phyloP scores from a whole-genome alignment of 2,329 filamentous ascomycete species.

The Didymella pomorum region DNA sequence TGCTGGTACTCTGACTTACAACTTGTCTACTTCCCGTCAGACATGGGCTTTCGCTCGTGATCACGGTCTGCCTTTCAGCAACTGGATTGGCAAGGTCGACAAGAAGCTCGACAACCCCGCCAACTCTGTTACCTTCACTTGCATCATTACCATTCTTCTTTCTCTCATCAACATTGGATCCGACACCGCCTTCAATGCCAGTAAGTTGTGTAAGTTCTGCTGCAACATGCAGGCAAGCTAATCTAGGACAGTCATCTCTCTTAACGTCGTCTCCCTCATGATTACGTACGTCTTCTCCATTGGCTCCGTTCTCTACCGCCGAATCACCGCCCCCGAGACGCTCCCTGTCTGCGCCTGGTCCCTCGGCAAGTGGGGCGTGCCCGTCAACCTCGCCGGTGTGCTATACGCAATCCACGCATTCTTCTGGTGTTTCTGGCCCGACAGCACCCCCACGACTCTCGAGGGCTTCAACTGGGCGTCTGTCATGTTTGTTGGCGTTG shows the following conservation, averaged over 20 bases:
- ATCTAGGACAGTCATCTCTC: constrained; percentile 46
- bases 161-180: constrained; percentile 50
- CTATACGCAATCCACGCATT: constrained; percentile 49
- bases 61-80: constrained; percentile 44
- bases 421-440: constrained; percentile 55
- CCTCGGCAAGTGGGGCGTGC: constrained; percentile 50
- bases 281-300: constrained; percentile 54
- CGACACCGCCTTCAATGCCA: constrained; percentile 46
- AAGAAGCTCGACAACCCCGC: constrained; percentile 39
- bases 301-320: constrained; percentile 51
- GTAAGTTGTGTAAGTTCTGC: constrained; percentile 21
- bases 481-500: constrained; percentile 47
- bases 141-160: constrained; percentile 38
- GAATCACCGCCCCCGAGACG: constrained; percentile 48
- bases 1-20: constrained; percentile 43
- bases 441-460: constrained; percentile 35
- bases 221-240: constrained; percentile 1
- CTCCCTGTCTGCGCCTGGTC: constrained; percentile 51
- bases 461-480: constrained; percentile 48
- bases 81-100: constrained; percentile 40
- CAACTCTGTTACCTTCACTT: constrained; percentile 45
- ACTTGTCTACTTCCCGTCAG: constrained; percentile 45
- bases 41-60: constrained; percentile 50
- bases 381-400: constrained; percentile 50
- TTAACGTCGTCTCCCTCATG: constrained; percentile 51